Conservation (phyloP, 192 early-diverging fungal genomes). For the Coemansia sp. region DNA sequence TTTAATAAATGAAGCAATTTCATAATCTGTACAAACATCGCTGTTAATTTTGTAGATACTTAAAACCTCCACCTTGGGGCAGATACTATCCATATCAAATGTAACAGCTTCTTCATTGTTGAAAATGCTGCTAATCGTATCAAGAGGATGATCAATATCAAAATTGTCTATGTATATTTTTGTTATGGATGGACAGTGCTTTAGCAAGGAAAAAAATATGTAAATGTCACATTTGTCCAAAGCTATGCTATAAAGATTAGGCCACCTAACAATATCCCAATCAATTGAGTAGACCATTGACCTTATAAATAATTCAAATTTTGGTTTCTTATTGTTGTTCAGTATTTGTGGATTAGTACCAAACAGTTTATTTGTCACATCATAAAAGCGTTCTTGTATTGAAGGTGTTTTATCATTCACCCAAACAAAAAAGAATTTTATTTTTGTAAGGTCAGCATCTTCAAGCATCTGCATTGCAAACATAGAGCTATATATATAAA, state of each 20-base stretch:
- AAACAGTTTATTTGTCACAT: not conserved
- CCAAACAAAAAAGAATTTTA: not conserved
- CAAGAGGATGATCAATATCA: not conserved
- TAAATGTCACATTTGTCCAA: not conserved
- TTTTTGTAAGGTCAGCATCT: not conserved
- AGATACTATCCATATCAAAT: not conserved
- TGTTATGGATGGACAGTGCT: not conserved
- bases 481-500: not conserved
- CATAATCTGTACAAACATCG: not conserved
- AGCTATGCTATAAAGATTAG: not conserved
- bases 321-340: not conserved
- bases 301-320: not conserved
- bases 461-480: not conserved
- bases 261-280: not conserved
- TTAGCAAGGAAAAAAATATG: not conserved
- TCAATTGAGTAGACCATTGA: not conserved
- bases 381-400: not conserved
- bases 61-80: not conserved
- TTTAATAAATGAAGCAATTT: not conserved
- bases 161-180: not conserved
- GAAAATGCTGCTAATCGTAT: not conserved
- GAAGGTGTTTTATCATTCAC: not conserved
- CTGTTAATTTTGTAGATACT: not conserved
- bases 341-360: not conserved
- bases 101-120: not conserved